Evolutionary conservation across 805 yeast species (phyloP).

Genomic region (Pichia rugopelliculosa): DNA sequence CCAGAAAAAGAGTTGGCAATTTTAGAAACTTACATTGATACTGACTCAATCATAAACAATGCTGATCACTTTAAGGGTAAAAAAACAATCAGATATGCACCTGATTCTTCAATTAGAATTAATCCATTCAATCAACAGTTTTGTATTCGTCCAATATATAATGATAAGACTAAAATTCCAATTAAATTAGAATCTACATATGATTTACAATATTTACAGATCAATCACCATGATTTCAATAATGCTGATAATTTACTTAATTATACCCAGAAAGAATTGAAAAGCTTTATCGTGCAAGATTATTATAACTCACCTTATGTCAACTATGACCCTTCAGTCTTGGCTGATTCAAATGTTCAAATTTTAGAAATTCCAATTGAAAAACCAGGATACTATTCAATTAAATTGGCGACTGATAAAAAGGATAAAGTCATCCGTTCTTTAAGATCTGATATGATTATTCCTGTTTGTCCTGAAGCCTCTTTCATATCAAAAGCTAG

Average conservation of each 20-base stretch:
- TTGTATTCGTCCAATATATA: slow-evolving; percentile 44
- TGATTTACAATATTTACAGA: slow-evolving; percentile 58
- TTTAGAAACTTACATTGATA: slow-evolving; percentile 27
- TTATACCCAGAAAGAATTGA: slow-evolving; percentile 52
- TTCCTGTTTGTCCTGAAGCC: slow-evolving; percentile 77
- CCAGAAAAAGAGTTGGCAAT: slow-evolving; percentile 29
- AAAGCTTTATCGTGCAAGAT: slow-evolving; percentile 25
- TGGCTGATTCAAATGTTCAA: slow-evolving; percentile 36
- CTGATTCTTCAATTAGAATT: slow-evolving; percentile 81
- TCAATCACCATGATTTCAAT: slow-evolving; percentile 53
- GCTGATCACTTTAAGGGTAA: slow-evolving; percentile 74
- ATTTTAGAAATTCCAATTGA: slow-evolving; percentile 59
- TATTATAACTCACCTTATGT: slow-evolving; percentile 16
- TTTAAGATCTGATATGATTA: slow-evolving; percentile 51
- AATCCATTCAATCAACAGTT: slow-evolving; percentile 64
- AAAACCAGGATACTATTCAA: slow-evolving; percentile 70
- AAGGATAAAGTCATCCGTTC: slow-evolving; percentile 49
- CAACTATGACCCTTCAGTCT: slow-evolving; percentile 14
- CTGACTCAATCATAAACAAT: slow-evolving; percentile 34
- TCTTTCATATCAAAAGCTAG: slow-evolving; percentile 27
- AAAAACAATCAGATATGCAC: slow-evolving; percentile 78
- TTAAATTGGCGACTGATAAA: slow-evolving; percentile 58
- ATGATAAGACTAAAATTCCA: slow-evolving; percentile 46
- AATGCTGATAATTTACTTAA: slow-evolving; percentile 41
- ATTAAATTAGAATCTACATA: slow-evolving; percentile 74